These are phyloP conservation scores for Xylaria multiplex DNA, from an alignment of 2,329 filamentous ascomycete species.

Conservation along the genomic window DNA sequence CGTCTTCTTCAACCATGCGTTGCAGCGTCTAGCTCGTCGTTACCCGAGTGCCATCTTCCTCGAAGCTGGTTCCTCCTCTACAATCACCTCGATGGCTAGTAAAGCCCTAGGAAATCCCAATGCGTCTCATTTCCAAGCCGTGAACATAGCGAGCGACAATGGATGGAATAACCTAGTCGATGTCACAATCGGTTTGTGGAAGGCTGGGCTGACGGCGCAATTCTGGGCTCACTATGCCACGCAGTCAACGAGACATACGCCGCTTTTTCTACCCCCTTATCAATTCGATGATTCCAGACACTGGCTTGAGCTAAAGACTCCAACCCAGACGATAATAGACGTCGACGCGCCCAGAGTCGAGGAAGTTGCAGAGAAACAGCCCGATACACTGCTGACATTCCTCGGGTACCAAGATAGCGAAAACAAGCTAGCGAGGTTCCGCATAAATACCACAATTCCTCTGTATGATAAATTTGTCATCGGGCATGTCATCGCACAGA, in stretches of 20 bases:
- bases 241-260: constrained; percentile 42
- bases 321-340: constrained; percentile 1
- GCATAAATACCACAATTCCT: constrained; percentile 52
- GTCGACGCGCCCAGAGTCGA: constrained; percentile 18
- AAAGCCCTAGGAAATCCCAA: constrained; percentile 32
- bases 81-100: constrained; percentile 50
- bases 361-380: constrained; percentile 10
- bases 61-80: constrained; percentile 56
- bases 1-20: constrained; percentile 57
- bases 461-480: constrained; percentile 51
- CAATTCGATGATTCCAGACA: constrained; percentile 55
- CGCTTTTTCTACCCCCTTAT: constrained; percentile 53
- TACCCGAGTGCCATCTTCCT: constrained; percentile 49
- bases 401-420: constrained; percentile 42
- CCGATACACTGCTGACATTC: constrained; percentile 45
- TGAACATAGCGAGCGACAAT: constrained; percentile 41
- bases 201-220: constrained; percentile 47
- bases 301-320: constrained; percentile 51
- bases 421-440: constrained; percentile 50
- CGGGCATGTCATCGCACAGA: constrained; percentile 53
- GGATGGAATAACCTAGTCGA: constrained; percentile 40
- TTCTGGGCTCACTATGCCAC: constrained; percentile 53
- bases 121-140: constrained; percentile 31
- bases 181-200: constrained; percentile 53
- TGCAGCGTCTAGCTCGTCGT: constrained; percentile 51